Conservation (phyloP, 805 yeast species). For the Dipodascopsis tothii region DNA sequence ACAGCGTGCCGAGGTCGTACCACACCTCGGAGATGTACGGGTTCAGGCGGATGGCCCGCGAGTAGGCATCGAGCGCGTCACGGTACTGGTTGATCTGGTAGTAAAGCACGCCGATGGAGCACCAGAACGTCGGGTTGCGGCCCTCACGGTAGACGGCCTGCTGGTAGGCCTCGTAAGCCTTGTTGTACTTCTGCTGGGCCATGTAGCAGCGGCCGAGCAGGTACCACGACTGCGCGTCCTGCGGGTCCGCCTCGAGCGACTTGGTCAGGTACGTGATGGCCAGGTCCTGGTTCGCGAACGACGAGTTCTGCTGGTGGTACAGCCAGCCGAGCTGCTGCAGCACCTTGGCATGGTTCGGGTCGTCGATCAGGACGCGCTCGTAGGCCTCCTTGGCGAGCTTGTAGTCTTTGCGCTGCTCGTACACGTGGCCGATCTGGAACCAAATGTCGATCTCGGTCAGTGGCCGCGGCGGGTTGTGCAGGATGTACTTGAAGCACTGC, state of each 20-base stretch:
- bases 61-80: conserved; percentile 95
- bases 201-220: conserved; percentile 93
- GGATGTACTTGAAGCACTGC: conserved; percentile 84
- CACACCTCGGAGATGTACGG: conserved; percentile 96
- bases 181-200: conserved; percentile 90
- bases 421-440: conserved; percentile 95
- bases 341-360: conserved; percentile 92
- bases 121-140: conserved; percentile 97
- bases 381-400: conserved; percentile 90
- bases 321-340: conserved; percentile 93
- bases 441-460: conserved; percentile 94
- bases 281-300: conserved; percentile 69
- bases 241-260: conserved; percentile 78
- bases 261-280: conserved; percentile 78
- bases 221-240: conserved; percentile 96
- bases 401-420: conserved; percentile 89
- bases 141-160: conserved; percentile 96
- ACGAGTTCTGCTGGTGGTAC: conserved; percentile 62
- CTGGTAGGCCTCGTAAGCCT: conserved; percentile 96
- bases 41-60: conserved; percentile 89
- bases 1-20: conserved; percentile 95
- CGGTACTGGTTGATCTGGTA: conserved; percentile 93
- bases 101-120: conserved; percentile 88
- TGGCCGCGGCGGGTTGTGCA: conserved; percentile 89
- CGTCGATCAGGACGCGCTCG: conserved; percentile 80